Percentiles rank a stretch among this genome's conserved stretches.
Conservation (phyloP, 768 basidiomycete genomes). For the Termitomyces sp. region DNA sequence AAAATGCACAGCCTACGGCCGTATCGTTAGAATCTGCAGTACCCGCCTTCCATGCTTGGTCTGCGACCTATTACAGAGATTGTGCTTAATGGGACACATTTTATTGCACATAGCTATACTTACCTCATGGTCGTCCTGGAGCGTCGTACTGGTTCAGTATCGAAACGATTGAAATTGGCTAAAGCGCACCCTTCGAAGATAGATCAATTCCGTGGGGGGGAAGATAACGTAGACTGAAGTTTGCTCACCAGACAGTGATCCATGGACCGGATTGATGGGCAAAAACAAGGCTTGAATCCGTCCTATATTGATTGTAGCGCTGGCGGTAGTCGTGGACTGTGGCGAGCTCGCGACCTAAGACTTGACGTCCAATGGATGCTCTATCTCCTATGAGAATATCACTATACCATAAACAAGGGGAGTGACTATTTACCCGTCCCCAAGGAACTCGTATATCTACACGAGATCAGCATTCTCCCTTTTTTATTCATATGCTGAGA, state of each 20-base stretch:
- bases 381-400: not conserved
- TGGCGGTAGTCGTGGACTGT: not conserved
- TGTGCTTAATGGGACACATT: not conserved
- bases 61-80: not conserved
- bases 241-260: not conserved
- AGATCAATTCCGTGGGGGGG: not conserved
- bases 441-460: not conserved
- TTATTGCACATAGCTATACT: not conserved
- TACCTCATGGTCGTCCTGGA: not conserved
- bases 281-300: not conserved
- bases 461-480: not conserved
- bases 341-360: not conserved
- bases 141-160: not conserved
- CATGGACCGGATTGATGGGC: not conserved
- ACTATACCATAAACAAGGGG: not conserved
- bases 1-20: constrained; percentile 40
- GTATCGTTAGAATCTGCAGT: constrained; percentile 23
- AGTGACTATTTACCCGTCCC: not conserved
- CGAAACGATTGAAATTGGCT: not conserved
- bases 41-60: not conserved
- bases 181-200: not conserved
- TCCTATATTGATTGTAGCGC: not conserved
- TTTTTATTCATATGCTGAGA: not conserved
- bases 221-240: not conserved
- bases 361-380: not conserved